Evolutionary conservation across 306 rosid genomes (phyloP).

Genomic region (Lathyrus oleraceus): DNA sequence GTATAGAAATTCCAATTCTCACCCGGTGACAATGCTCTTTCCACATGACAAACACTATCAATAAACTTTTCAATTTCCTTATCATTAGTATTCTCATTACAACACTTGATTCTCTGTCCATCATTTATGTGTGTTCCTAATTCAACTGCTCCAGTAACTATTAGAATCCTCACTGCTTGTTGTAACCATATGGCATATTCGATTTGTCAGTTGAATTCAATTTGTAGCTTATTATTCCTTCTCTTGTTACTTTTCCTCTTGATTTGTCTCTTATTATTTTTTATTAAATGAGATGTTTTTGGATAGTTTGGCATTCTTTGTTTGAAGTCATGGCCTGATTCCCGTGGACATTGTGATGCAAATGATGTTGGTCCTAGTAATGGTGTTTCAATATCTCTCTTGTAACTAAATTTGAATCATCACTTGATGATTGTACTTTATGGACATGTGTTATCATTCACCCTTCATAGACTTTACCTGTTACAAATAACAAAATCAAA

Average conservation of each 20-base stretch:
- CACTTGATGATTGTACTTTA: slow-evolving; percentile 41
- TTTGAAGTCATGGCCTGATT: slow-evolving; percentile 64
- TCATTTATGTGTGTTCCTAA: slow-evolving; percentile 50
- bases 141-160: slow-evolving; percentile 45
- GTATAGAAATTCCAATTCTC: slow-evolving; percentile 49
- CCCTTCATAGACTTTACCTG: slow-evolving; percentile 59
- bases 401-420: slow-evolving; percentile 33
- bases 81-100: slow-evolving; percentile 8
- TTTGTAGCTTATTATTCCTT: slow-evolving; percentile 52
- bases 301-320: slow-evolving; percentile 62
- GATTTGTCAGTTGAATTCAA: slow-evolving; percentile 28
- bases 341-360: slow-evolving; percentile 61
- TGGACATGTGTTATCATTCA: slow-evolving; percentile 80
- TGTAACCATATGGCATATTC: slow-evolving; percentile 38
- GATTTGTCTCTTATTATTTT: slow-evolving; percentile 62
- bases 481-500: not conserved
- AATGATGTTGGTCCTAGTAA: slow-evolving; percentile 65
- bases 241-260: slow-evolving; percentile 54
- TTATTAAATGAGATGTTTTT: slow-evolving; percentile 66
- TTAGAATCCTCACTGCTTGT: slow-evolving; percentile 39
- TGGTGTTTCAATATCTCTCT: slow-evolving; percentile 78
- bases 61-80: slow-evolving; percentile 36
- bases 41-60: slow-evolving; percentile 37
- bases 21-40: slow-evolving; percentile 49
- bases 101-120: slow-evolving; percentile 41